A percentile compares a stretch with the other conserved stretches of the same genome.
Conservation (phyloP, 2,329 filamentous ascomycete species). For the Calonectria ilicicola region DNA sequence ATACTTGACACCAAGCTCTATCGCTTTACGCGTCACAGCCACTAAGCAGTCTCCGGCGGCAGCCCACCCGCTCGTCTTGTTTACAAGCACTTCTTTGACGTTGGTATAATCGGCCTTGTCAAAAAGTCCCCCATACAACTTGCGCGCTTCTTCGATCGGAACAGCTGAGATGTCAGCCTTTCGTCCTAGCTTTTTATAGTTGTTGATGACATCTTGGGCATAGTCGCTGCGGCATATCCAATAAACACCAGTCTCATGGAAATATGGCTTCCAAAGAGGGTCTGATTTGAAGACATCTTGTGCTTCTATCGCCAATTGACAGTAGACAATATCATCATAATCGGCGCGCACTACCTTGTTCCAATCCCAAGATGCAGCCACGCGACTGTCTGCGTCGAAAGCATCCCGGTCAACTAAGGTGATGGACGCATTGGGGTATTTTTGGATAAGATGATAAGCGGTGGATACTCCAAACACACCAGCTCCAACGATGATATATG, state of each 20-base stretch:
- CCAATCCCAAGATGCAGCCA: slow-evolving; percentile 78
- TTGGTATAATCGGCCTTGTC: background rate
- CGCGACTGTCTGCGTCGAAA: slow-evolving; percentile 58
- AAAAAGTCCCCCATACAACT: background rate
- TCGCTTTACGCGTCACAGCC: slow-evolving; percentile 64
- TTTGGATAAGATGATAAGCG: slow-evolving; percentile 69
- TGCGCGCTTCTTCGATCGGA: slow-evolving; percentile 10
- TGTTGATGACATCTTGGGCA: slow-evolving; percentile 62
- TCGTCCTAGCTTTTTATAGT: slow-evolving; percentile 61
- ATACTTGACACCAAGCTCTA: slow-evolving; percentile 70
- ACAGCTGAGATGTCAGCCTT: slow-evolving; percentile 56
- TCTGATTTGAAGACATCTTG: slow-evolving; percentile 71
- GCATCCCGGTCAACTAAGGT: slow-evolving; percentile 69
- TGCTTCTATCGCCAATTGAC: slow-evolving; percentile 73
- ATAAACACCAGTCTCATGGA: slow-evolving; percentile 71
- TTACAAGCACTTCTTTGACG: background rate
- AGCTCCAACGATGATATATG: slow-evolving; percentile 72
- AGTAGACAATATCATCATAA: slow-evolving; percentile 74
- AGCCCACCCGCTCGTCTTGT: slow-evolving; percentile 32
- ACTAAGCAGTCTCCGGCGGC: slow-evolving; percentile 68
- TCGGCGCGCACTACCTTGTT: slow-evolving; percentile 80
- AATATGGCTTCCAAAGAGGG: slow-evolving; percentile 66
- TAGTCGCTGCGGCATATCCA: slow-evolving; percentile 65
- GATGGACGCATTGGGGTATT: slow-evolving; percentile 62
- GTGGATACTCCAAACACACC: slow-evolving; percentile 76